phyloP scores from a whole-genome alignment of 805 yeast genomes.

The Yamadazyma olivae region DNA sequence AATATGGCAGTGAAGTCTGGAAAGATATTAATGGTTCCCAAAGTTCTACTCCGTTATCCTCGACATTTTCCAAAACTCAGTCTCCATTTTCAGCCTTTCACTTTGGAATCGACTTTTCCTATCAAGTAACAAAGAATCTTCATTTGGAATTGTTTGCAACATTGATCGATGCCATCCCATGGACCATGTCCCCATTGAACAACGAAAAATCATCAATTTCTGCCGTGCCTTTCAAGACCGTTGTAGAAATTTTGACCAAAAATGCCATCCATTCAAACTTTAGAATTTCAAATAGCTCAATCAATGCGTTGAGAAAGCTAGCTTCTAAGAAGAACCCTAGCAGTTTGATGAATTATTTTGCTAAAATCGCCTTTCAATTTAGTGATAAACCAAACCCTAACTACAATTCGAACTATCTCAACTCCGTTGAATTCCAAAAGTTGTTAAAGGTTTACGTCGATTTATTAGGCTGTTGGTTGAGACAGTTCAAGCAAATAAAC shows the following conservation, averaged over 20 bases:
- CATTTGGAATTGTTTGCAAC: conserved; percentile 66
- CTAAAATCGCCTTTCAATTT: conserved; percentile 75
- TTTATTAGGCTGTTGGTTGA: conserved; percentile 77
- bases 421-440: conserved; percentile 58
- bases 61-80: conserved; percentile 24
- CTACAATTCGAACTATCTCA: conserved; percentile 56
- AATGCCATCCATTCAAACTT: conserved; percentile 69
- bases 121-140: conserved; percentile 29
- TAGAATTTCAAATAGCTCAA: conserved; percentile 62
- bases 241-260: conserved; percentile 73
- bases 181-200: conserved; percentile 41
- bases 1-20: conserved; percentile 43
- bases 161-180: conserved; percentile 70
- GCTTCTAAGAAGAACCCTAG: conserved; percentile 71
- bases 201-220: conserved; percentile 32
- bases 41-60: conserved; percentile 8
- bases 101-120: conserved; percentile 36
- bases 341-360: conserved; percentile 67
- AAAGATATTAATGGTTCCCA: conserved; percentile 9
- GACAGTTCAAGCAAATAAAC: conserved; percentile 46
- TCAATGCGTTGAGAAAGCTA: conserved; percentile 58
- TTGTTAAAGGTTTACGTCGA: conserved; percentile 73
- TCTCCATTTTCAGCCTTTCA: conserved; percentile 40
- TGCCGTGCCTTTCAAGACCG: conserved; percentile 54
- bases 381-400: conserved; percentile 63